Evolutionary conservation across 257 asterid genomes (phyloP).

Genomic region (Fraxinus anomala): DNA sequence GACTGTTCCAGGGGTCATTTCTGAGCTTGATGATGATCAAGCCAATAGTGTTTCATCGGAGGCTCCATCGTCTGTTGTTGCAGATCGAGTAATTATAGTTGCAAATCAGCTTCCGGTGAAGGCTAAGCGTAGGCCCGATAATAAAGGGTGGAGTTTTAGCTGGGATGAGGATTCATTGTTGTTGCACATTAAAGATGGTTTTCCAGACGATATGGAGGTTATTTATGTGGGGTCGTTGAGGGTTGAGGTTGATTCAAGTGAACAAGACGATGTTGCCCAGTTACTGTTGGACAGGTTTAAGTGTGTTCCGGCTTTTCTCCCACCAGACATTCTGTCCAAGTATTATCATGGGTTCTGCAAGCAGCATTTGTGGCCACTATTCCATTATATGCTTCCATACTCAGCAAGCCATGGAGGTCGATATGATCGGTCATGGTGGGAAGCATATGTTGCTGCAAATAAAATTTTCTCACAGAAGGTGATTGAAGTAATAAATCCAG

Average conservation of each 20-base stretch:
- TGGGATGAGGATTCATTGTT: slow-evolving; percentile 59
- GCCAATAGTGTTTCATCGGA: slow-evolving; percentile 53
- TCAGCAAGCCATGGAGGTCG: slow-evolving; percentile 57
- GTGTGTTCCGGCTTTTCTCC: slow-evolving; percentile 58
- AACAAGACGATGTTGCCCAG: slow-evolving; percentile 60
- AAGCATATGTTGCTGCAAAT: slow-evolving; percentile 57
- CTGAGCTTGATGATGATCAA: slow-evolving; percentile 57
- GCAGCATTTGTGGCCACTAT: slow-evolving; percentile 56
- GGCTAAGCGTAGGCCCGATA: slow-evolving; percentile 50
- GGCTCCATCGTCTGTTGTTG: slow-evolving; percentile 40
- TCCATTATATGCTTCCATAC: slow-evolving; percentile 58
- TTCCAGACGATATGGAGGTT: slow-evolving; percentile 55
- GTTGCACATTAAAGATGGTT: slow-evolving; percentile 52
- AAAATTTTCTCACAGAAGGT: slow-evolving; percentile 55
- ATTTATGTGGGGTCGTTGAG: slow-evolving; percentile 52
- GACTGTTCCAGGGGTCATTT: slow-evolving; percentile 60
- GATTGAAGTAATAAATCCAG: slow-evolving; percentile 60
- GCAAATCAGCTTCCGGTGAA: slow-evolving; percentile 58
- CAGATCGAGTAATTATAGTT: slow-evolving; percentile 49
- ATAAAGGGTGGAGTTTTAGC: slow-evolving; percentile 53
- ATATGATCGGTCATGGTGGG: slow-evolving; percentile 57
- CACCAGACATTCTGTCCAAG: slow-evolving; percentile 43
- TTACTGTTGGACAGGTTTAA: slow-evolving; percentile 51
- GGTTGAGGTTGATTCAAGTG: slow-evolving; percentile 49
- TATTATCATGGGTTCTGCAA: slow-evolving; percentile 60